phyloP scores from a whole-genome alignment of 495 filamentous ascomycete genomes.

The Aspergillus bridgeri region DNA sequence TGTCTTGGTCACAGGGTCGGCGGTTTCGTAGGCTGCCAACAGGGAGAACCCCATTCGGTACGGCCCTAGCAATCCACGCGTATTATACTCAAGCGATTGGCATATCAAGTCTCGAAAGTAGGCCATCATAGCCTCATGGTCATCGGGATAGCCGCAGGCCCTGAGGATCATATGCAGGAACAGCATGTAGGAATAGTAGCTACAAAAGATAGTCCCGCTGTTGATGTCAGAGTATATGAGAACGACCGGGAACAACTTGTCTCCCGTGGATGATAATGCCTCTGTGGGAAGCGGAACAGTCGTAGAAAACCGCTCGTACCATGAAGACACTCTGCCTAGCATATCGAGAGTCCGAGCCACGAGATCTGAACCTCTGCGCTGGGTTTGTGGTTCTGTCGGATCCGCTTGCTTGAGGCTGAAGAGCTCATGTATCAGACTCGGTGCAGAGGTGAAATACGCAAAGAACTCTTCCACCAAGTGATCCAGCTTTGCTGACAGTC shows the following conservation, averaged over 20 bases:
- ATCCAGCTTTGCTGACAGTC: constrained; percentile 14
- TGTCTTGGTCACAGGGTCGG: constrained; percentile 22
- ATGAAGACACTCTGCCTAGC: constrained; percentile 19
- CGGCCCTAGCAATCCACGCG: constrained; percentile 29
- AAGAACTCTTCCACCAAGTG: constrained; percentile 29
- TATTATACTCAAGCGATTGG: constrained; percentile 32
- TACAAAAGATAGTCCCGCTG: constrained; percentile 25
- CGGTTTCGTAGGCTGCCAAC: constrained; percentile 30
- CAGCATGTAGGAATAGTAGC: constrained; percentile 34
- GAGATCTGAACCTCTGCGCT: constrained; percentile 17
- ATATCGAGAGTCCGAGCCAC: constrained; percentile 22
- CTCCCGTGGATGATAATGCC: constrained; percentile 16
- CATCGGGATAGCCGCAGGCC: constrained; percentile 24
- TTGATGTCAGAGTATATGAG: constrained; percentile 26
- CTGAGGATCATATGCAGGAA: constrained; percentile 30
- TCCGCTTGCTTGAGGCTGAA: constrained; percentile 24
- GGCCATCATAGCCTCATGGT: constrained; percentile 24
- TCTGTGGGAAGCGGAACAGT: constrained; percentile 23
- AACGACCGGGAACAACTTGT: constrained; percentile 24
- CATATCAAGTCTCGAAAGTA: constrained; percentile 37
- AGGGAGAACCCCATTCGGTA: constrained; percentile 33
- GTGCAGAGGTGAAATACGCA: constrained; percentile 29
- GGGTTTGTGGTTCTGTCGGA: constrained; percentile 5
- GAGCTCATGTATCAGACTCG: constrained; percentile 30
- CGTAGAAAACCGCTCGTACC: constrained; percentile 26